Evolutionary conservation across 306 rosid genomes (phyloP).

Genomic region (Quercus alba): DNA sequence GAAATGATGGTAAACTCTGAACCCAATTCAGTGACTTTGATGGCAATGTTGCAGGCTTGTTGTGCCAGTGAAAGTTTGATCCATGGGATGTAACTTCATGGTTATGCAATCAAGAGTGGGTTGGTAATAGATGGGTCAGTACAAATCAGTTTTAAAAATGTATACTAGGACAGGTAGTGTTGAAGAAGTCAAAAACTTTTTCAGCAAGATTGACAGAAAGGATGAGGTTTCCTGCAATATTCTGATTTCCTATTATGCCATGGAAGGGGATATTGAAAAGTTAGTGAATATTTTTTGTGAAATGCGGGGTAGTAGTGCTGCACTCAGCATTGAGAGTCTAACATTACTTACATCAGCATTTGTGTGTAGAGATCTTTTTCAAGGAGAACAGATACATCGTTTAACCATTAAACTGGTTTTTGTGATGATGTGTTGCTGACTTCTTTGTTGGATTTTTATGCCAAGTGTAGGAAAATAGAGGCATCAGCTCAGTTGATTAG

Average conservation of each 20-base stretch:
- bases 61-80: too few species aligned
- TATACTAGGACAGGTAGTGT: slow-evolving; percentile 28
- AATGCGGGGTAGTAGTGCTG: slow-evolving; percentile 25
- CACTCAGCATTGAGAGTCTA: slow-evolving; percentile 31
- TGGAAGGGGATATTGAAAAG: slow-evolving; percentile 19
- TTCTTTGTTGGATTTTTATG: slow-evolving; percentile 50
- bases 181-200: slow-evolving; percentile 34
- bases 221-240: slow-evolving; percentile 49
- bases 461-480: slow-evolving; percentile 42
- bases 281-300: slow-evolving; percentile 26
- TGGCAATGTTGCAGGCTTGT: too few species aligned
- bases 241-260: slow-evolving; percentile 36
- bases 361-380: slow-evolving; percentile 28
- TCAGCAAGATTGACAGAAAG: slow-evolving; percentile 28
- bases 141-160: slow-evolving; percentile 27
- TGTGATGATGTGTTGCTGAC: slow-evolving; percentile 40
- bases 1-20: too few species aligned
- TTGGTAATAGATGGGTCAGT: too few species aligned
- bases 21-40: too few species aligned
- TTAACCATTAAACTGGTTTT: slow-evolving; percentile 39
- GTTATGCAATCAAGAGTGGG: too few species aligned
- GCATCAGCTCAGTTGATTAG: too few species aligned
- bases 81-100: too few species aligned
- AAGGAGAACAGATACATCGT: slow-evolving; percentile 43
- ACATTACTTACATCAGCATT: slow-evolving; percentile 32